Conservation (phyloP, 768 basidiomycete genomes). For the Mrakia blollopis region DNA sequence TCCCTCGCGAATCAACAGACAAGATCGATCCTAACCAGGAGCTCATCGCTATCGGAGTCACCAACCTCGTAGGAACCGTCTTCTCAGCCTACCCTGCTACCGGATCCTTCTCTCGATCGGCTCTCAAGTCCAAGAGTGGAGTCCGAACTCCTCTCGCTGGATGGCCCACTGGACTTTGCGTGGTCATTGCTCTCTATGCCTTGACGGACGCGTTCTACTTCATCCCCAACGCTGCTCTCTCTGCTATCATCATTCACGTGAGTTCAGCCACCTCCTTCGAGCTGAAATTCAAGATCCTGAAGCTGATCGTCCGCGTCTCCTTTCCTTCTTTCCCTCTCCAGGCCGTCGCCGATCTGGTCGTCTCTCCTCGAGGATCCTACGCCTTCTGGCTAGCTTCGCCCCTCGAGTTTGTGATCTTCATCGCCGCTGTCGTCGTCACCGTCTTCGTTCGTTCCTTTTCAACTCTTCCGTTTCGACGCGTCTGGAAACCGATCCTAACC, state of each 20-base stretch:
- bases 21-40: slow-evolving; percentile 59
- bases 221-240: slow-evolving; percentile 26
- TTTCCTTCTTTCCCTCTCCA: no score
- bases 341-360: slow-evolving; percentile 59
- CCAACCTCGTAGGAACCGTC: slow-evolving; percentile 61
- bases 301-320: no score
- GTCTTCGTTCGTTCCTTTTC: neutral
- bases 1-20: slow-evolving; percentile 42
- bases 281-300: no score
- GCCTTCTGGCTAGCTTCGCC: slow-evolving; percentile 92
- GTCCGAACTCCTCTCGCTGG: slow-evolving; percentile 94
- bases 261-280: no score
- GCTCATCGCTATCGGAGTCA: slow-evolving; percentile 91
- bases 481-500: neutral
- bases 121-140: slow-evolving; percentile 90
- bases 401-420: slow-evolving; percentile 57
- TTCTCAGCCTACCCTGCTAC: slow-evolving; percentile 94
- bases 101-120: slow-evolving; percentile 97
- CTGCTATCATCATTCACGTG: slow-evolving; percentile 34
- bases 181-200: slow-evolving; percentile 73
- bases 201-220: slow-evolving; percentile 18
- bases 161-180: slow-evolving; percentile 74
- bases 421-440: slow-evolving; percentile 38
- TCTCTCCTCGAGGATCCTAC: slow-evolving; percentile 73
- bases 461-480: no score